Conservation (phyloP, 345 rosid species). For the Eucalyptus dawsonii region DNA sequence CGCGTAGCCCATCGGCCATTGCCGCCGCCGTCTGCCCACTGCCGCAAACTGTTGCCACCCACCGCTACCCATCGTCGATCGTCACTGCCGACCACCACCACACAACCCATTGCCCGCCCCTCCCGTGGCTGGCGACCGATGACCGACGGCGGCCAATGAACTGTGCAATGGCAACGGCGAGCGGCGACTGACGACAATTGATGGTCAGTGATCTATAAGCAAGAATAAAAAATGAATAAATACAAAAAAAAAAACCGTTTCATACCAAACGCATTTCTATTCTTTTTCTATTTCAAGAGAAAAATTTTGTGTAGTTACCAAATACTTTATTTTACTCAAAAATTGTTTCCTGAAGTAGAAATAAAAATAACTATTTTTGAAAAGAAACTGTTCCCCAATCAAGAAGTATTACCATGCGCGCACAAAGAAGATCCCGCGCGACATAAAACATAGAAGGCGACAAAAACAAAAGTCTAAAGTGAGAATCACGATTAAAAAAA, state of each 20-base stretch:
- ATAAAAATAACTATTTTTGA: accelerated
- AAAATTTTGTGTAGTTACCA: too few species aligned
- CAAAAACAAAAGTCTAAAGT: not conserved
- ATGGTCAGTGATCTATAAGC: accelerated
- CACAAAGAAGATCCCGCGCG: accelerated
- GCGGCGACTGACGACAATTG: accelerated
- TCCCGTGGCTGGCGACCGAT: too few species aligned
- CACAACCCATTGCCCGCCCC: accelerated
- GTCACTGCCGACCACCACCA: accelerated
- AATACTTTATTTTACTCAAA: too few species aligned
- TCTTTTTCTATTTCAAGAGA: too few species aligned
- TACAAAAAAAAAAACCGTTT: too few species aligned
- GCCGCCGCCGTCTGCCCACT: too few species aligned
- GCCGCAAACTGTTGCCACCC: accelerated
- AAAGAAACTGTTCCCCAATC: too few species aligned
- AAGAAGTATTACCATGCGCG: too few species aligned
- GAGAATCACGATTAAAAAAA: not conserved
- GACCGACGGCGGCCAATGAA: accelerated
- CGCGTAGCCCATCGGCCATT: too few species aligned
- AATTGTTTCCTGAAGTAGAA: accelerated
- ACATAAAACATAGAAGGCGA: not conserved
- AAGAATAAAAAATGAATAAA: too few species aligned
- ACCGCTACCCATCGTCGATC: too few species aligned
- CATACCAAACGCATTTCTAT: too few species aligned
- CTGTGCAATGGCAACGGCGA: accelerated